phyloP scores from a whole-genome alignment of 495 filamentous ascomycete species.

The Aspergillus biplanus region DNA sequence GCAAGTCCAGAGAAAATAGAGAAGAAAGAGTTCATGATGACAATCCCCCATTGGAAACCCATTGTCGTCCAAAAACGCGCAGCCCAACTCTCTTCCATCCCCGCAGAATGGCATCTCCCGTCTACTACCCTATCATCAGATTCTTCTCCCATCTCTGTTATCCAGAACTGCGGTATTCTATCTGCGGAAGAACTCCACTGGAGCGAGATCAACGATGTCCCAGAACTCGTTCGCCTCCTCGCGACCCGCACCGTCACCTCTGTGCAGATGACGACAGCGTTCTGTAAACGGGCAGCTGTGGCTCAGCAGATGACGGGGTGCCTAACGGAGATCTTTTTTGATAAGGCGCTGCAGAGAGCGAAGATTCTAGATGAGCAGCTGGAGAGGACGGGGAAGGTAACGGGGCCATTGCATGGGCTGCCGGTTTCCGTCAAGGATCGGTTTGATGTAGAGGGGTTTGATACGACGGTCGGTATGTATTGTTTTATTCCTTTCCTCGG shows the following conservation, averaged over 20 bases:
- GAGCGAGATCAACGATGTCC: slow-evolving; percentile 51
- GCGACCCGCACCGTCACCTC: slow-evolving; percentile 47
- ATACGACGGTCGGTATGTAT: slow-evolving; percentile 46
- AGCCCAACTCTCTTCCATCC: slow-evolving; percentile 37
- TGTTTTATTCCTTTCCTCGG: neutral
- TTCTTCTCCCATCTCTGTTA: slow-evolving; percentile 24
- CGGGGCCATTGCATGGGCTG: slow-evolving; percentile 69
- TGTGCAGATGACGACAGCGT: slow-evolving; percentile 56
- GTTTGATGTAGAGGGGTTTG: slow-evolving; percentile 60
- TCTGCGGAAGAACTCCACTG: slow-evolving; percentile 51
- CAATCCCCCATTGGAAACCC: slow-evolving; percentile 23
- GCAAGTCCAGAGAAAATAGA: neutral
- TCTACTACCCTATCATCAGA: slow-evolving; percentile 9
- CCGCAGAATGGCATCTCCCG: slow-evolving; percentile 37
- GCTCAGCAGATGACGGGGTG: slow-evolving; percentile 64
- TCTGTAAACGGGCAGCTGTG: slow-evolving; percentile 60
- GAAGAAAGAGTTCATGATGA: slow-evolving; percentile 15
- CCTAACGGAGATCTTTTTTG: slow-evolving; percentile 67
- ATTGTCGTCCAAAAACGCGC: slow-evolving; percentile 19
- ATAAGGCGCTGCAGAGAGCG: slow-evolving; percentile 46
- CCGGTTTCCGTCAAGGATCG: slow-evolving; percentile 72
- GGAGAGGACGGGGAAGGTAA: slow-evolving; percentile 39
- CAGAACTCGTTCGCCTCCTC: slow-evolving; percentile 46
- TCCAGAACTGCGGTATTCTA: slow-evolving; percentile 40
- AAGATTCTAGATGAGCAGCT: slow-evolving; percentile 47